Percentiles rank a stretch among this genome's conserved stretches.
Conservation (phyloP, 306 rosid genomes). For the Quillaja saponaria region DNA sequence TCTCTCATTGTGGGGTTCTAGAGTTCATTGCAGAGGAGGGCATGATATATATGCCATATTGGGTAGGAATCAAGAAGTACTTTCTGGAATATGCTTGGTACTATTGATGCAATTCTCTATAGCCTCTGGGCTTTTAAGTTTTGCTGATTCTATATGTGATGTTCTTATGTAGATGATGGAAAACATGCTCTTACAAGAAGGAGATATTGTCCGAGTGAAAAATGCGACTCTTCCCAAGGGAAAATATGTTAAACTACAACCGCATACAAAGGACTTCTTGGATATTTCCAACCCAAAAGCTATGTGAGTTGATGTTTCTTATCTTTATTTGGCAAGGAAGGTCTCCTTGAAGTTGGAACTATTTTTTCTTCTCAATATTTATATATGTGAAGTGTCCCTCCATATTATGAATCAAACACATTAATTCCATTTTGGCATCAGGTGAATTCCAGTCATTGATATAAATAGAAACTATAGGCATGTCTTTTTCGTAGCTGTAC, state of each 20-base stretch:
- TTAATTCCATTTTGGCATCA: conserved; percentile 18
- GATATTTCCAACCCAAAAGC: conserved; percentile 99
- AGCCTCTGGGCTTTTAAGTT: conserved; percentile 16
- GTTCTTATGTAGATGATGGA: conserved; percentile 79
- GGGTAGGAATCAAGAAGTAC: conserved; percentile 62
- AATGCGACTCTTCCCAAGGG: conserved; percentile 97
- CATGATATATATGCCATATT: conserved; percentile 98
- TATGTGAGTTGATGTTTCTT: conserved; percentile 67
- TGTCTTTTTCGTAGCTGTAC: not conserved
- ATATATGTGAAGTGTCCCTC: conserved; percentile 4
- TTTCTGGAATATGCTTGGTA: conserved; percentile 27
- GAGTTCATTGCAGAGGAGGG: conserved; percentile 99
- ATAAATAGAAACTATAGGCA: not conserved
- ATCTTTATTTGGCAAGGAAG: conserved; percentile 21
- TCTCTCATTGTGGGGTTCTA: conserved; percentile 95
- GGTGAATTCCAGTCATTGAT: not conserved
- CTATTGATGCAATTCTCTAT: conserved; percentile 15
- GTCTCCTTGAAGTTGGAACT: conserved; percentile 17
- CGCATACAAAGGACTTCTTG: conserved; percentile 91
- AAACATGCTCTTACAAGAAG: conserved; percentile 97
- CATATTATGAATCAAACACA: conserved; percentile 1
- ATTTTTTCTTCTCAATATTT: not conserved
- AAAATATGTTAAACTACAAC: conserved; percentile 94
- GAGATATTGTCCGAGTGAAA: conserved; percentile 77
- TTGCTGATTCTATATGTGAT: conserved; percentile 12